Base-by-base conservation (phyloP, 768 basidiomycete genomes). In the Leccinum longicurvipes region DNA sequence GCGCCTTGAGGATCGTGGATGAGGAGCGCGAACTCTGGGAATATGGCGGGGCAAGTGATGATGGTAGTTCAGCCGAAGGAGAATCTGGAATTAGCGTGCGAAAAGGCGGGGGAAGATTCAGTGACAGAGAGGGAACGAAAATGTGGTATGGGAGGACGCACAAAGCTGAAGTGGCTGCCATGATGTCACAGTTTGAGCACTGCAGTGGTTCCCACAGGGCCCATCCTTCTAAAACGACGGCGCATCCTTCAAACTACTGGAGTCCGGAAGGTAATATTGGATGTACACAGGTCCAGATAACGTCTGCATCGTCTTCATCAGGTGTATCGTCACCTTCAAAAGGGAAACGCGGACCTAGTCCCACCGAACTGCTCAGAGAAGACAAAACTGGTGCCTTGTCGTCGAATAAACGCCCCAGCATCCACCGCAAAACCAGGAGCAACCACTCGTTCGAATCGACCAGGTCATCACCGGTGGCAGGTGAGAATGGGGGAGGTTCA, bases 1-100 rank as follows among this genome's bases (percentile, higher is more conserved):
- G 92, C 7, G 82, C 87, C 15, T 70, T 93, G 72, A 78, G 82
- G 79, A 76, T 93, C 17, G 78, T 87, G 46, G 91, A 92, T 60
- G 87, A 91, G 69, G 84, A 87, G 72, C 77, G 74, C 55, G 76
- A 76, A 64, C 51, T 69, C 44, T 71, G 72, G 67, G 67, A 62
- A 24, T 67, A 64, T 21, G 23, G 56, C 29, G 54, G 60, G 48
- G 47, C 53, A 29, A 66, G 63, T 10, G 65, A 66, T 44, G 67
- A 73, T 12, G 19, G 54, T 5, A 61, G 58, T 45, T 54, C 56
- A 32, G 48, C 53, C 12, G 67, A 60, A 10, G 53, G 56, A 15
- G 56, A 60, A 29, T 36, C 31, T 23, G 55, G 53, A 31, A 17
- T 46, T 24, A 51, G 47, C 31, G 0, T 50, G 17, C 55, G 59